A percentile compares a stretch with the other conserved stretches of the same genome.
phyloP scores from a whole-genome alignment of 2,329 filamentous ascomycete species.

The Colletotrichum nymphaeae region DNA sequence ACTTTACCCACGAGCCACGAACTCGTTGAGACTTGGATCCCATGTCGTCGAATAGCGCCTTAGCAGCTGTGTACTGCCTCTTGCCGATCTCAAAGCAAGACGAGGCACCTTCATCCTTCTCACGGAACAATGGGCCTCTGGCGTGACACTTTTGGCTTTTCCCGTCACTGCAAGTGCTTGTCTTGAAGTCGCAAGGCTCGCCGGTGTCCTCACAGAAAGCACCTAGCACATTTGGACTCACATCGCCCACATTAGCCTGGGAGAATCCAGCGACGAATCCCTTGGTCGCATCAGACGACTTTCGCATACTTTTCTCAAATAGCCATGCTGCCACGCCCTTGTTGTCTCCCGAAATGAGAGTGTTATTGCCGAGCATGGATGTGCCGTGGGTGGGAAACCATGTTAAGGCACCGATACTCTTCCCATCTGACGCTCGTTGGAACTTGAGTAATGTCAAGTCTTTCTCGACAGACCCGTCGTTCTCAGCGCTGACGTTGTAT shows the following conservation, averaged over 20 bases:
- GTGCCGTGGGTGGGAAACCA: conserved; percentile 95
- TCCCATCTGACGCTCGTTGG: conserved; percentile 75
- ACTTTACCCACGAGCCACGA: conserved; percentile 74
- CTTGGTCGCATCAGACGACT: conserved; percentile 63
- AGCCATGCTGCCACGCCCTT: conserved; percentile 90
- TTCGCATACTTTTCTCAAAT: conserved; percentile 77
- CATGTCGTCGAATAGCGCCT: conserved; percentile 49
- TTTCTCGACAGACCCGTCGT: conserved; percentile 56
- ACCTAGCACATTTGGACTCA: conserved; percentile 84
- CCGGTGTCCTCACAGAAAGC: conserved; percentile 89
- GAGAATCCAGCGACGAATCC: conserved; percentile 91
- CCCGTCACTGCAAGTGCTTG: conserved; percentile 81
- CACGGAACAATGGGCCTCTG: conserved; percentile 73
- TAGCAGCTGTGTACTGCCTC: conserved; percentile 73
- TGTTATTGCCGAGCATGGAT: conserved; percentile 91
- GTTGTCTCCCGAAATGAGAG: conserved; percentile 88
- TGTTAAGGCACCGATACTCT: conserved; percentile 82
- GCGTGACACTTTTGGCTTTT: conserved; percentile 76
- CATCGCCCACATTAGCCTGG: conserved; percentile 91
- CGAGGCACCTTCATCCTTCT: conserved; percentile 76
- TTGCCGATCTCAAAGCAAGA: conserved; percentile 82
- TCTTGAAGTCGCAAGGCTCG: conserved; percentile 75
- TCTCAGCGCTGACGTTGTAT: conserved; percentile 62
- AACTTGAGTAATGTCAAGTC: conserved; percentile 83
- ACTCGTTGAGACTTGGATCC: conserved; percentile 58